These are phyloP conservation scores for Chimonanthus salicifolius DNA, from an alignment of 164 flowering plant species.

Conservation along the genomic window DNA sequence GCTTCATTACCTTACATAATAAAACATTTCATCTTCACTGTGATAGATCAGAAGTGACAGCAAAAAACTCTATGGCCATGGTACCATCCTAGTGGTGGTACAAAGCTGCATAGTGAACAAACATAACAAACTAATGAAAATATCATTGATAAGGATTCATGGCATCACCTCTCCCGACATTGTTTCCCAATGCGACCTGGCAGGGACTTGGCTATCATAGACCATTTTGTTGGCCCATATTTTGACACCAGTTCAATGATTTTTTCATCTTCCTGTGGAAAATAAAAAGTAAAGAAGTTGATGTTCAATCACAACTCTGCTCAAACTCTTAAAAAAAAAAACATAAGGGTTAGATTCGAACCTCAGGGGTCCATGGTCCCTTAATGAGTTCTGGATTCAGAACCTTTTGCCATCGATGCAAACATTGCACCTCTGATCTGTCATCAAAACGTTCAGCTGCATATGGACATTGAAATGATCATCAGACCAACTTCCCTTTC, in stretches of 20 bases:
- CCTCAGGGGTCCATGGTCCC: conserved; percentile 99
- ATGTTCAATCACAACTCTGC: background rate
- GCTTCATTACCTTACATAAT: background rate
- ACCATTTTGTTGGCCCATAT: conserved; percentile 95
- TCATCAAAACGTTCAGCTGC: conserved; percentile 90
- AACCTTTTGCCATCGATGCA: conserved; percentile 99
- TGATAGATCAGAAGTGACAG: background rate
- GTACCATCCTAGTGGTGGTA: background rate
- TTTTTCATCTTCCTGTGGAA: conserved; percentile 80
- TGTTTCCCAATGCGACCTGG: conserved; percentile 99
- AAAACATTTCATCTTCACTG: background rate
- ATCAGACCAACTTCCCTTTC: background rate
- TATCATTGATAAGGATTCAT: background rate
- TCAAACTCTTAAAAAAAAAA: background rate
- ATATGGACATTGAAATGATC: conserved; percentile 10
- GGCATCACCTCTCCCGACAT: conserved; percentile 86
- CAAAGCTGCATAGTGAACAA: background rate
- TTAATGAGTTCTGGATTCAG: conserved; percentile 94
- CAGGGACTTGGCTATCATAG: conserved; percentile 83
- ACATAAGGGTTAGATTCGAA: conserved; percentile 15
- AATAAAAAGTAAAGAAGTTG: conserved; percentile 1
- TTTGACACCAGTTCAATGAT: conserved; percentile 64
- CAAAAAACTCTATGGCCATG: background rate
- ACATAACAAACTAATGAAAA: background rate
- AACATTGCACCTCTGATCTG: conserved; percentile 95